A percentile compares a stretch with the other conserved stretches of the same genome.
These are phyloP conservation scores for Echeveria elegans DNA, from an alignment of 164 flowering plant species.

Conservation along the genomic window DNA sequence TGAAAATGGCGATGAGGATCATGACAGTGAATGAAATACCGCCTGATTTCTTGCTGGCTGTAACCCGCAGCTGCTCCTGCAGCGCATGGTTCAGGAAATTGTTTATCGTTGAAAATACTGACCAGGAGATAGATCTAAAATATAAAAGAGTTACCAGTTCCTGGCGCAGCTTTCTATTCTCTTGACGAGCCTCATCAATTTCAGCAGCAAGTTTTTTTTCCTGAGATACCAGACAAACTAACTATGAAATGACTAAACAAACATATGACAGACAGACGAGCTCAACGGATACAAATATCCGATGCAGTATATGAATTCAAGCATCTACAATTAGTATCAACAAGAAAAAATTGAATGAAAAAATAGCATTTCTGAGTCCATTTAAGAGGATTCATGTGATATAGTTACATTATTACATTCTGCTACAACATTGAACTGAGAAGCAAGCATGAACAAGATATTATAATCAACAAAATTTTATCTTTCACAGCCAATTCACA, in stretches of 20 bases:
- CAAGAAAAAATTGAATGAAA: neutral
- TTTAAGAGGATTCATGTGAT: neutral
- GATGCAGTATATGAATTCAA: neutral
- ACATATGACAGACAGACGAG: neutral
- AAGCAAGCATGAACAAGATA: neutral
- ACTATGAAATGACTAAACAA: neutral
- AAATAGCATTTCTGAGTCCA: no score
- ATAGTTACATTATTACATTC: no score
- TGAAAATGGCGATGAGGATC: neutral
- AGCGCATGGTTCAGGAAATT: no score
- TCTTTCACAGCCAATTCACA: neutral
- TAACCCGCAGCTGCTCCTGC: conserved; percentile 1
- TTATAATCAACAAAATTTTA: neutral
- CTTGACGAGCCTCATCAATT: neutral
- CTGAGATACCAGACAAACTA: neutral
- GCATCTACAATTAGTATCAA: neutral
- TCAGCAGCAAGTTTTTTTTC: neutral
- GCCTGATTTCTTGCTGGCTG: neutral
- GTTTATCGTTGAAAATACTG: neutral
- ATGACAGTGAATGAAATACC: neutral
- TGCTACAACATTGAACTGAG: neutral
- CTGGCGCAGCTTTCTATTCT: neutral
- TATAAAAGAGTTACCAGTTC: neutral
- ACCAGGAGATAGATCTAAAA: neutral
- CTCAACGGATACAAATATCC: neutral